Percentiles rank a stretch among this genome's conserved stretches.
These are phyloP conservation scores for Cyclotella sp. DNA, from an alignment of 108 stramenopile species.

Conservation along the genomic window DNA sequence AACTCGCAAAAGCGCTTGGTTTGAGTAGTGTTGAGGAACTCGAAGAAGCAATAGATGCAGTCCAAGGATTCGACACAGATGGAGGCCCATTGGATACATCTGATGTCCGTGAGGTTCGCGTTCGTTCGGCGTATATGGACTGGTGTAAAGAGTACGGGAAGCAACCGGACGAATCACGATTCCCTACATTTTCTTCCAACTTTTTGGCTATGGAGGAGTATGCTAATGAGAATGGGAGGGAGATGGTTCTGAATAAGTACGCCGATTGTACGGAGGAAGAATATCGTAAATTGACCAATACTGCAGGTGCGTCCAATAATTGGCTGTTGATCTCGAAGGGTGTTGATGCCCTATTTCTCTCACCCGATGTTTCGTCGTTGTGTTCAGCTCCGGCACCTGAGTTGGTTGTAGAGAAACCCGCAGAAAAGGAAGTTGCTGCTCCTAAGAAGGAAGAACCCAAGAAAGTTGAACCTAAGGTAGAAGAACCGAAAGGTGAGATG, in stretches of 20 bases:
- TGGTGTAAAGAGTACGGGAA: slow-evolving; percentile 88
- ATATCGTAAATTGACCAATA: slow-evolving; percentile 49
- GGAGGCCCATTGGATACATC: slow-evolving; percentile 68
- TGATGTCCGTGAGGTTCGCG: slow-evolving; percentile 84
- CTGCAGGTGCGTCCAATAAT: slow-evolving; percentile 27
- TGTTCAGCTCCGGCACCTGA: slow-evolving; percentile 42
- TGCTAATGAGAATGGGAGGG: slow-evolving; percentile 75
- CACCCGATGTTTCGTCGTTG: not conserved
- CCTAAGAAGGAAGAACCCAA: slow-evolving; percentile 31
- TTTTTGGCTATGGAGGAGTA: slow-evolving; percentile 88
- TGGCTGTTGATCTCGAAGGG: not conserved
- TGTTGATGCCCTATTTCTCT: not conserved
- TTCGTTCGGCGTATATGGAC: slow-evolving; percentile 81
- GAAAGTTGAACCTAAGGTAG: not conserved
- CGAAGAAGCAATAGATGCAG: slow-evolving; percentile 75
- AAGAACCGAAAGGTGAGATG: not conserved
- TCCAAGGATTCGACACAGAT: slow-evolving; percentile 79
- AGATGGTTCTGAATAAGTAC: slow-evolving; percentile 71
- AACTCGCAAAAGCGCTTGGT: slow-evolving; percentile 76
- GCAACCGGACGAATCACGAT: slow-evolving; percentile 71
- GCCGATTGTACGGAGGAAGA: slow-evolving; percentile 75
- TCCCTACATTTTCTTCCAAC: slow-evolving; percentile 75
- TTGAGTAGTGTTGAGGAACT: slow-evolving; percentile 83
- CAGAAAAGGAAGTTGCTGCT: slow-evolving; percentile 13
- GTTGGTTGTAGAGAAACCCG: slow-evolving; percentile 31